These are phyloP conservation scores for Letharia columbiana DNA, from an alignment of 495 filamentous ascomycete species.

Conservation along the genomic window DNA sequence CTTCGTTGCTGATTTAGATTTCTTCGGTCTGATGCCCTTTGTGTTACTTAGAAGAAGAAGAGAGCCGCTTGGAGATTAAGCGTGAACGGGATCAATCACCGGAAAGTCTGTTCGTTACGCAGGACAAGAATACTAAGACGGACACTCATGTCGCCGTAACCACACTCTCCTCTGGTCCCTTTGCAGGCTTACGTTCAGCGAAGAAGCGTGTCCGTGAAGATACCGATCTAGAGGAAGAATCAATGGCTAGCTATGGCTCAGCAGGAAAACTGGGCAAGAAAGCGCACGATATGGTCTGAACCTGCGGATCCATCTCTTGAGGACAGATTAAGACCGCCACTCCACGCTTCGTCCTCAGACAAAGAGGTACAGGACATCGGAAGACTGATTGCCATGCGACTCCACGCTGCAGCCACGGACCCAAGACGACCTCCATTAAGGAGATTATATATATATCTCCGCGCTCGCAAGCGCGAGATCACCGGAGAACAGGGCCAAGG, in stretches of 20 bases:
- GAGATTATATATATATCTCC: too few relatives aligned
- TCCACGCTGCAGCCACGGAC: too few relatives aligned
- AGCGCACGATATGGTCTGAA: too few relatives aligned
- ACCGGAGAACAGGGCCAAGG: too few relatives aligned
- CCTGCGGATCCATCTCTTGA: too few relatives aligned
- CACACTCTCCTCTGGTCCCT: neutral
- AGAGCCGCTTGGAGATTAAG: neutral
- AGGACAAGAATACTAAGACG: neutral
- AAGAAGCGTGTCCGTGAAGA: neutral
- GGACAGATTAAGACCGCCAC: too few relatives aligned
- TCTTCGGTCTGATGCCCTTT: neutral
- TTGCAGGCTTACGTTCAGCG: neutral
- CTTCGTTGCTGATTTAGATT: neutral
- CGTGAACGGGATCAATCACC: neutral
- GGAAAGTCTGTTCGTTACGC: neutral
- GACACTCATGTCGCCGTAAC: neutral
- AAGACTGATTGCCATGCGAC: too few relatives aligned
- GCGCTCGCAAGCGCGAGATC: too few relatives aligned
- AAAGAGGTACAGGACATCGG: too few relatives aligned
- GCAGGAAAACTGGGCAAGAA: conserved; percentile 5
- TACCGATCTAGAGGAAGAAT: neutral
- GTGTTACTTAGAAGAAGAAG: neutral
- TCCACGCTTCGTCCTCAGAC: too few relatives aligned
- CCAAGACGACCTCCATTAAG: too few relatives aligned
- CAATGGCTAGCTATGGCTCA: neutral